Evolutionary conservation across 305 asterid genomes (phyloP), one percentile per base, ranked within the genome.

Genomic region (Rubia occidens): DNA sequence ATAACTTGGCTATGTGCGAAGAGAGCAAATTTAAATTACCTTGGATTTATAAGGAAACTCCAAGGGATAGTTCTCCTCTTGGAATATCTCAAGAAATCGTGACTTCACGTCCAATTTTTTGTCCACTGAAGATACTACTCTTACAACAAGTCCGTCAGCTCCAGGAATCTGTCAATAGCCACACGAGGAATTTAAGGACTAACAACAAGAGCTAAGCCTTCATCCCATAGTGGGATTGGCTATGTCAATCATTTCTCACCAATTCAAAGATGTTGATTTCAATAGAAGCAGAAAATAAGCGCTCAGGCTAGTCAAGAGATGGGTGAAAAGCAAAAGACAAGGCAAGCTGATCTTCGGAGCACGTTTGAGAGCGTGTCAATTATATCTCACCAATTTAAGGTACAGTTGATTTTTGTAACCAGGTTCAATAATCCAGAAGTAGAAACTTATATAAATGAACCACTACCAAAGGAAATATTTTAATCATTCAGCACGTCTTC

Each of bases 61-160:
- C 11, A 78, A 67, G 6, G 98, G 92, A 80, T 89, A 94, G 79
- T 89, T 94, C 70, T 90, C 96, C 76, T 94, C 98, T 71, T 82
- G 95, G 72, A 89, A 94, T 64, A 94, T 94, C 54, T 90, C 98
- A 78, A 87, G 95, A 80, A 94, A 87, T 65, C 96, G 89, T 47
- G 94, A 84, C 63, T 90, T 94, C 3, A 94, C 97, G 75, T 94
- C 96, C 88, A 94, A 82, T 81, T 89, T 94, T 79, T 89, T 94
- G 90, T 94, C 98, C 81, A 94, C 97, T 55, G 97, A 90, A 64
- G 96, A 94, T 53, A 94, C 98, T 72, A 94, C 94, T 81, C 98
- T 80, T 26, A 94, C 89, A 66, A 94, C 97, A 81, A 94, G 98
- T 72, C 89, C 89, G 59, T 90, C 97, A 55, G 91, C 98, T 80